phyloP scores from a whole-genome alignment of 2,329 filamentous ascomycete genomes.

The Venturia asperata region DNA sequence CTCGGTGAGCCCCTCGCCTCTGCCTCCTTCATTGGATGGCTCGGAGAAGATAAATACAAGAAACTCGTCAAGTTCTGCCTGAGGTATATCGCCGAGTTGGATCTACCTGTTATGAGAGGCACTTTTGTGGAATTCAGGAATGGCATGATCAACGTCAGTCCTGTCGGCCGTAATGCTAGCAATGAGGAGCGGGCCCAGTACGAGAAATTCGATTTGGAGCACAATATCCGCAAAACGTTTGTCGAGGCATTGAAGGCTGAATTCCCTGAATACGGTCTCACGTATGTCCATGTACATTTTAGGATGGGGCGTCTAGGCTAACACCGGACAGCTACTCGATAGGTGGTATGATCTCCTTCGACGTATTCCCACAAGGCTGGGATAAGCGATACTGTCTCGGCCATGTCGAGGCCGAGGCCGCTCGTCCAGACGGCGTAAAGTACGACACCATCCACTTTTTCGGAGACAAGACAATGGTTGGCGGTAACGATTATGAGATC shows the following conservation, averaged over 20 bases:
- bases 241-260: conserved; percentile 69
- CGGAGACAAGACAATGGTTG: conserved; percentile 85
- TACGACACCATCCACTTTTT: conserved; percentile 96
- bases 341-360: conserved; percentile 95
- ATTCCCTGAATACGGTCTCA: conserved; percentile 78
- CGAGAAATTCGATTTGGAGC: conserved; percentile 69
- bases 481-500: conserved; percentile 96
- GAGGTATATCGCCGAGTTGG: conserved; percentile 77
- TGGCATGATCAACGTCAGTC: conserved; percentile 83
- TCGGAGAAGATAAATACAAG: conserved; percentile 83
- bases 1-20: conserved; percentile 67
- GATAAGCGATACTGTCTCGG: conserved; percentile 96
- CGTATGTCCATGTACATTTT: conserved; percentile 48
- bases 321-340: conserved; percentile 67
- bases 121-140: conserved; percentile 86
- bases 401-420: conserved; percentile 75
- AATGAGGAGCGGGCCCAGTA: conserved; percentile 74
- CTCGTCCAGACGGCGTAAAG: conserved; percentile 56
- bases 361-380: conserved; percentile 95
- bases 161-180: conserved; percentile 79
- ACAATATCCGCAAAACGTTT: conserved; percentile 69
- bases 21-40: conserved; percentile 83
- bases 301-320: conserved; percentile 10
- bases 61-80: conserved; percentile 67
- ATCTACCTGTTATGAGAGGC: conserved; percentile 74